Percentiles rank a stretch among this genome's conserved stretches.
Evolutionary conservation across 2,329 filamentous ascomycete genomes (phyloP).

Genomic region (Beauveria brongniartii): DNA sequence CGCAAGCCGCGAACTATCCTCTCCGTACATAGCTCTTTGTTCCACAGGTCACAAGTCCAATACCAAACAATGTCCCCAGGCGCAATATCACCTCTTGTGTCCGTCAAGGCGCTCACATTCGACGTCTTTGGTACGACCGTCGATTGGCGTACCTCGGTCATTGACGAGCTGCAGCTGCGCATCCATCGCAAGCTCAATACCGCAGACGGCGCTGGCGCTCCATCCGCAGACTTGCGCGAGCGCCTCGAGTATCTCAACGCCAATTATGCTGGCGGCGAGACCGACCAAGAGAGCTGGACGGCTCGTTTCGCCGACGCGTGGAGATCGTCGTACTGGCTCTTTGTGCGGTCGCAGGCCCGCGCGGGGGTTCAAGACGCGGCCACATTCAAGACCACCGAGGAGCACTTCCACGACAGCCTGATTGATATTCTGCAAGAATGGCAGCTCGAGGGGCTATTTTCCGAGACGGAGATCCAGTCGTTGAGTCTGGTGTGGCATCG

Average conservation of each 20-base stretch:
- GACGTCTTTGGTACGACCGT: conserved; percentile 77
- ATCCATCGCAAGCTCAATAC: conserved; percentile 41
- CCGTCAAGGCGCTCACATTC: conserved; percentile 56
- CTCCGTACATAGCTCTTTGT: not conserved
- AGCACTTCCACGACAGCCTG: conserved; percentile 60
- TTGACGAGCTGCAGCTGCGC: conserved; percentile 44
- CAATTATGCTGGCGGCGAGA: conserved; percentile 45
- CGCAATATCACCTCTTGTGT: conserved; percentile 18
- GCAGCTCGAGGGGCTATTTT: conserved; percentile 51
- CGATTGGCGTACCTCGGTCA: conserved; percentile 65
- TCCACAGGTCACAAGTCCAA: not conserved
- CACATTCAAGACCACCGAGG: conserved; percentile 61
- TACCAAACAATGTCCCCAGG: conserved; percentile 20
- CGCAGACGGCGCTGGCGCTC: conserved; percentile 30
- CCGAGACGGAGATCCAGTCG: conserved; percentile 51
- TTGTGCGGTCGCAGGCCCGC: conserved; percentile 47
- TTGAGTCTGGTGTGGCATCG: conserved; percentile 66
- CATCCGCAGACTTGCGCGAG: conserved; percentile 38
- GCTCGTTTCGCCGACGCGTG: conserved; percentile 58
- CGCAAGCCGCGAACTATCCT: not conserved
- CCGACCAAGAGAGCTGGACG: not conserved
- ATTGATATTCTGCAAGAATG: conserved; percentile 47
- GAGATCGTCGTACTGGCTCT: conserved; percentile 55
- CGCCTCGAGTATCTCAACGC: conserved; percentile 43
- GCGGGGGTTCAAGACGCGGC: conserved; percentile 16